Evolutionary conservation across 805 yeast species (phyloP).

Genomic region (Metschnikowia kofuensis): DNA sequence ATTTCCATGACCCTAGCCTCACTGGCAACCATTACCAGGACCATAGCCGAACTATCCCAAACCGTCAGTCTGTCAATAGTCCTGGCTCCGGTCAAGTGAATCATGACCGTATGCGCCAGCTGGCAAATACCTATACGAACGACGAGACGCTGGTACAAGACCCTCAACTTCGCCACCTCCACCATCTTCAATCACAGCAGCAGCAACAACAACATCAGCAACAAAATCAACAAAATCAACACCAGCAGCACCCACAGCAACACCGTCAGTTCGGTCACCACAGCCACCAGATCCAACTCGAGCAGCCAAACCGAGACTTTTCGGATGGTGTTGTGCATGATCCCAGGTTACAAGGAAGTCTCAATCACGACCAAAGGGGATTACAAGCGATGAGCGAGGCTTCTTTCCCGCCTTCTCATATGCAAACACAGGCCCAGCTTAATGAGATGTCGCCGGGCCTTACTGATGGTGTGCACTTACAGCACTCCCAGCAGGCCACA

Average conservation of each 20-base stretch:
- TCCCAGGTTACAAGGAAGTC: conserved; percentile 3
- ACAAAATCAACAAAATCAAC: too few species aligned
- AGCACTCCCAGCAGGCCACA: neutral
- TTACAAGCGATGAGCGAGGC: neutral
- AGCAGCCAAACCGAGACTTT: conserved; percentile 3
- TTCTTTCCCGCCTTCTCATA: neutral
- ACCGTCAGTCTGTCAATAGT: neutral
- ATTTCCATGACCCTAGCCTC: conserved; percentile 5
- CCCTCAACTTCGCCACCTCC: conserved; percentile 11
- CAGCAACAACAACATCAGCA: too few species aligned
- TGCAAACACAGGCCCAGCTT: neutral
- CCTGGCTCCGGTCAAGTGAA: neutral
- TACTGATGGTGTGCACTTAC: conserved; percentile 1
- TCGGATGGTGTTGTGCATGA: conserved; percentile 1
- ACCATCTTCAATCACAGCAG: conserved; percentile 3
- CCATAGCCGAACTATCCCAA: neutral
- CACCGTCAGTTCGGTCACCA: conserved; percentile 7
- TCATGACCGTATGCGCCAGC: conserved; percentile 1
- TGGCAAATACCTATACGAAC: neutral
- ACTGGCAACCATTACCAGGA: conserved; percentile 7
- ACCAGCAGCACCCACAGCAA: neutral
- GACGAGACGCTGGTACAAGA: conserved; percentile 8
- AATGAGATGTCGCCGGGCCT: neutral
- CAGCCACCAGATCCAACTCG: conserved; percentile 11
- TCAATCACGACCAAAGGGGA: conserved; percentile 2